phyloP scores from a whole-genome alignment of 371 early-diverging fungal genomes.

The Thermomucor indicae-seudaticae region DNA sequence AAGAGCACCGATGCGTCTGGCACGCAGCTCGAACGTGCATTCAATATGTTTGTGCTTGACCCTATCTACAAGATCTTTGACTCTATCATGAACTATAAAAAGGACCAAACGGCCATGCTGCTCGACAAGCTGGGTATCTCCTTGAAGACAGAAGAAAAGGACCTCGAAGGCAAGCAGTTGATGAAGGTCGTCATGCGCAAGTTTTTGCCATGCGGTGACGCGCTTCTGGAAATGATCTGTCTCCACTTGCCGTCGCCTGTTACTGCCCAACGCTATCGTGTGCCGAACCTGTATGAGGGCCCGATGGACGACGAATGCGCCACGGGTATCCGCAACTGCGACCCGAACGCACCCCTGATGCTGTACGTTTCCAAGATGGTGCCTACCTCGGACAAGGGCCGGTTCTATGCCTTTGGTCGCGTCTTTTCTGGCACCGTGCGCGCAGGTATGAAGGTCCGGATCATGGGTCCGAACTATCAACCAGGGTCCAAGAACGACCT shows the following conservation, averaged over 20 bases:
- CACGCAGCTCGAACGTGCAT: slow-evolving; percentile 87
- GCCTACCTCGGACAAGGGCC: slow-evolving; percentile 97
- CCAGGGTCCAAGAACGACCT: slow-evolving; percentile 94
- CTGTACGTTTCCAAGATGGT: slow-evolving; percentile 99
- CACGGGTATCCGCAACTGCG: slow-evolving; percentile 82
- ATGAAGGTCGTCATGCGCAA: slow-evolving; percentile 97
- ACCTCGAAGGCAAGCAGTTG: slow-evolving; percentile 89
- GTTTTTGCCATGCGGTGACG: slow-evolving; percentile 99
- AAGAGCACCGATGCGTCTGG: slow-evolving; percentile 72
- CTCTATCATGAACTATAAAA: slow-evolving; percentile 92
- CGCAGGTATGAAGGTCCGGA: slow-evolving; percentile 98
- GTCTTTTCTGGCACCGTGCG: slow-evolving; percentile 98
- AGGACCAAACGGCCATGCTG: slow-evolving; percentile 75
- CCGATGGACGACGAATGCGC: slow-evolving; percentile 95
- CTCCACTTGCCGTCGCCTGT: slow-evolving; percentile 97
- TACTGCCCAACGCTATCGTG: slow-evolving; percentile 94
- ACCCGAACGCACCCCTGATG: slow-evolving; percentile 96
- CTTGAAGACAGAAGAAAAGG: slow-evolving; percentile 83
- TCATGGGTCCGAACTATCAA: slow-evolving; percentile 98
- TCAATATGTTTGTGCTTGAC: slow-evolving; percentile 96
- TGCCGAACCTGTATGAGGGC: slow-evolving; percentile 95
- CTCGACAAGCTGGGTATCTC: slow-evolving; percentile 84
- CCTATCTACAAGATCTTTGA: slow-evolving; percentile 98
- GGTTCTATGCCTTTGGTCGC: slow-evolving; percentile 99
- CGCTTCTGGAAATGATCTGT: slow-evolving; percentile 98